These are phyloP conservation scores for Tetrapisispora namnaoensis DNA, from an alignment of 805 yeast species.

Conservation along the genomic window DNA sequence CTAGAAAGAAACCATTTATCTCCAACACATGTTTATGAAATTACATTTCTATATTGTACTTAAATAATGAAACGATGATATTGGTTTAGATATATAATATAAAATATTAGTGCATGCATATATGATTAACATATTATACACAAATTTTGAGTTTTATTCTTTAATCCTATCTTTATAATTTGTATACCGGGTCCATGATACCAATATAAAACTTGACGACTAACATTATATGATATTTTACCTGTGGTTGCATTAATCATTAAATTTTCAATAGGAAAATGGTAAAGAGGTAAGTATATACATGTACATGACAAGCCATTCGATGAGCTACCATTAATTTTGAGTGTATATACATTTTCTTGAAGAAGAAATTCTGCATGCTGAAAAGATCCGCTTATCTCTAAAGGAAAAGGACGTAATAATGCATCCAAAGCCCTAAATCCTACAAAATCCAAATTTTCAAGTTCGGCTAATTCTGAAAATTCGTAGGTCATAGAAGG, in stretches of 20 bases:
- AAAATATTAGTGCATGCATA: not conserved
- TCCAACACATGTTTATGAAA: no score
- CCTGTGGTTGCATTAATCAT: conserved; percentile 47
- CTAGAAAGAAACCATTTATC: no score
- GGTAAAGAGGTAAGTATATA: conserved; percentile 64
- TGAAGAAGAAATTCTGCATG: conserved; percentile 51
- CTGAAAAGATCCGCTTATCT: conserved; percentile 49
- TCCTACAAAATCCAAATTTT: conserved; percentile 32
- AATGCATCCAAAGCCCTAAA: conserved; percentile 67
- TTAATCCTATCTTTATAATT: conserved; percentile 3
- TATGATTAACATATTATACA: not conserved
- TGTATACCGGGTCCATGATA: conserved; percentile 42
- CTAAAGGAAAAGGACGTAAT: conserved; percentile 65
- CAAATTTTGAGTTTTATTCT: not conserved
- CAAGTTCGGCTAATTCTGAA: no score
- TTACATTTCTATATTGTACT: not conserved
- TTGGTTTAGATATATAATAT: not conserved
- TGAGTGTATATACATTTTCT: conserved; percentile 38
- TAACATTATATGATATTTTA: conserved; percentile 39
- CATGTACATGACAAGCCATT: conserved; percentile 11
- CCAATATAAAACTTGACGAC: conserved; percentile 60
- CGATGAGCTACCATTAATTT: conserved; percentile 31
- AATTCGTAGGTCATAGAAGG: not conserved
- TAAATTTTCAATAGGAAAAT: conserved; percentile 44
- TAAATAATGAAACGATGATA: not conserved